Evolutionary conservation across 2,329 filamentous ascomycete genomes (phyloP).

Genomic region (Verruconis gallopava): DNA sequence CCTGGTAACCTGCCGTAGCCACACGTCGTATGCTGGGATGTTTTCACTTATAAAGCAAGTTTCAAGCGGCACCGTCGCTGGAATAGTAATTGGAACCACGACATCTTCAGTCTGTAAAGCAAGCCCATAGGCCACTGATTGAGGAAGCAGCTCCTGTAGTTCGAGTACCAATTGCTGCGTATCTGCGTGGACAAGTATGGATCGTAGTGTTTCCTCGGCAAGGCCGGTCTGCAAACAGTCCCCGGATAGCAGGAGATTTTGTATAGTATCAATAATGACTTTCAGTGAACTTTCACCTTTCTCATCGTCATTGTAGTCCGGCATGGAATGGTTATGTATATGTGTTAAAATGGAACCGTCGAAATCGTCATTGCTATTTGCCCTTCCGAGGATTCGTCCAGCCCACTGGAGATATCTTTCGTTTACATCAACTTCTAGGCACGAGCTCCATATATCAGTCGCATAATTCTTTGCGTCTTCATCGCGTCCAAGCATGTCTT

Average conservation of each 20-base stretch:
- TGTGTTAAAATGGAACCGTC: not conserved
- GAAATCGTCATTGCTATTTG: constrained; percentile 40
- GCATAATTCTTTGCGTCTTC: constrained; percentile 48
- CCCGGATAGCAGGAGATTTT: constrained; percentile 26
- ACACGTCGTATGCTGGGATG: constrained; percentile 22
- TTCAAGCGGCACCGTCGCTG: not conserved
- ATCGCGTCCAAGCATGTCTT: constrained; percentile 60
- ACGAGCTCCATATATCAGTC: constrained; percentile 63
- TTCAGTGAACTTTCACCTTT: not conserved
- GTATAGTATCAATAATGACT: constrained; percentile 15
- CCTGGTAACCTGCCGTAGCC: constrained; percentile 50
- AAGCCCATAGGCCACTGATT: constrained; percentile 9
- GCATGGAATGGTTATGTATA: not conserved
- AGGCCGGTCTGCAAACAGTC: constrained; percentile 29
- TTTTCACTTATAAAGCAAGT: not conserved
- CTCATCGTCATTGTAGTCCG: not conserved
- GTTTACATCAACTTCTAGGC: constrained; percentile 44
- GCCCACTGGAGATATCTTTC: constrained; percentile 74
- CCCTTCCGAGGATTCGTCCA: constrained; percentile 68
- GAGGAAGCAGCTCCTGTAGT: constrained; percentile 19
- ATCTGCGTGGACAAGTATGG: constrained; percentile 15
- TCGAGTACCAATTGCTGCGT: constrained; percentile 17
- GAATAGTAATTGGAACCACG: not conserved
- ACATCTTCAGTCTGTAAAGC: constrained; percentile 3
- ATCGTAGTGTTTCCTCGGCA: constrained; percentile 27